phyloP scores from a whole-genome alignment of 2,329 filamentous ascomycete species.

The Aphanoascus verrucosus region DNA sequence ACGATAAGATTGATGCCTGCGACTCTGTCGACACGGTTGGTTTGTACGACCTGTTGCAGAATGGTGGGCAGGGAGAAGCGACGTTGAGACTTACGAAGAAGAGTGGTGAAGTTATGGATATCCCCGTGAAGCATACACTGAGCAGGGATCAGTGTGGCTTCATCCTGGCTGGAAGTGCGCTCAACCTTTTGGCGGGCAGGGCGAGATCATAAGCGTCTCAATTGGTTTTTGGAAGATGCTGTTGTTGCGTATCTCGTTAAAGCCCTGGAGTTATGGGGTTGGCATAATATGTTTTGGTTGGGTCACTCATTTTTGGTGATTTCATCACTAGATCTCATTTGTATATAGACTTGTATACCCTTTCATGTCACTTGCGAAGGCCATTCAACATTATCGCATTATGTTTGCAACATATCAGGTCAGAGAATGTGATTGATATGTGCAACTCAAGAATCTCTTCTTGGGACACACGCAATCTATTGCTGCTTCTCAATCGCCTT shows the following conservation, averaged over 20 bases:
- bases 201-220: constrained; percentile 15
- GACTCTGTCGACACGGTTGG: constrained; percentile 77
- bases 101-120: constrained; percentile 53
- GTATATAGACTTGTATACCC: constrained; percentile 3
- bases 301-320: not conserved
- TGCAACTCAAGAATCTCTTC: too few relatives aligned
- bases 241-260: not conserved
- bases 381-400: too few relatives aligned
- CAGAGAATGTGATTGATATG: too few relatives aligned
- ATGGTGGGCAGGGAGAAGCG: constrained; percentile 68
- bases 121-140: constrained; percentile 78
- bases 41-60: constrained; percentile 67
- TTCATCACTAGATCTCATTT: not conserved
- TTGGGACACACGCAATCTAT: not conserved
- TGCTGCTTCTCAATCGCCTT: constrained; percentile 5
- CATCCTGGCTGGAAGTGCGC: constrained; percentile 81
- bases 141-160: constrained; percentile 85
- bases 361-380: not conserved
- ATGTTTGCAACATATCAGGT: too few relatives aligned
- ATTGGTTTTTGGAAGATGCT: not conserved
- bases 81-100: constrained; percentile 55
- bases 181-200: constrained; percentile 75
- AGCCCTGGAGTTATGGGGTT: constrained; percentile 4
- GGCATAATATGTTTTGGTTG: constrained; percentile 1
- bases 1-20: constrained; percentile 69